These are phyloP conservation scores for Acanthamoeba royreba DNA, from an alignment of 208 protist species.

Conservation along the genomic window DNA sequence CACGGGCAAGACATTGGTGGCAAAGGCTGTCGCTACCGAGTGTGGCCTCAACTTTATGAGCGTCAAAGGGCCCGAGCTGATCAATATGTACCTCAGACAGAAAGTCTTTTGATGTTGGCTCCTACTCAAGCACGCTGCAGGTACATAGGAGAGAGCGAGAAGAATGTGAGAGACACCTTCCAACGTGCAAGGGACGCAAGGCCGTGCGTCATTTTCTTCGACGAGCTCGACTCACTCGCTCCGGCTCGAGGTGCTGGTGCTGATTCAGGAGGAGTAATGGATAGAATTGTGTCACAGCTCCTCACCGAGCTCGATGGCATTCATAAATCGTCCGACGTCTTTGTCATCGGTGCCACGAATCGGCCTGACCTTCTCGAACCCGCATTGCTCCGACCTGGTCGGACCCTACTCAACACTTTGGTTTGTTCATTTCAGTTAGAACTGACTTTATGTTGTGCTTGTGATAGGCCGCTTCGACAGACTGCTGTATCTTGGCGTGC, in stretches of 20 bases:
- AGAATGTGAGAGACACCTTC: slow-evolving; percentile 82
- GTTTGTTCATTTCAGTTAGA: too few species aligned
- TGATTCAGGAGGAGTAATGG: slow-evolving; percentile 79
- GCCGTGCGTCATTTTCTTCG: slow-evolving; percentile 86
- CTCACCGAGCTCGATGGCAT: slow-evolving; percentile 83
- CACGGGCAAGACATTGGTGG: slow-evolving; percentile 79
- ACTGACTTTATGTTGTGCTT: too few species aligned
- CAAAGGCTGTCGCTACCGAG: slow-evolving; percentile 79
- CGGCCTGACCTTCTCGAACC: slow-evolving; percentile 78
- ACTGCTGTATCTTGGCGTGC: slow-evolving; percentile 72
- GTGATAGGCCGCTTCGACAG: slow-evolving; percentile 62
- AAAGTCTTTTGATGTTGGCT: not conserved
- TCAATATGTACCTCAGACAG: slow-evolving; percentile 82
- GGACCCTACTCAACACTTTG: too few species aligned
- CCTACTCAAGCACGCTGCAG: not conserved
- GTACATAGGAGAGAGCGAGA: slow-evolving; percentile 83
- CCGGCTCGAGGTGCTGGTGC: slow-evolving; percentile 72
- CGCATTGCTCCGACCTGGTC: slow-evolving; percentile 75
- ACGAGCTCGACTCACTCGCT: slow-evolving; percentile 83
- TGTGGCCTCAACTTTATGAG: slow-evolving; percentile 73
- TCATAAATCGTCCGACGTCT: slow-evolving; percentile 57
- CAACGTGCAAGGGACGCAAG: slow-evolving; percentile 62
- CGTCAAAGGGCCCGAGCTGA: slow-evolving; percentile 80
- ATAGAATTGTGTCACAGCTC: slow-evolving; percentile 82
- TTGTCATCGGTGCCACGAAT: slow-evolving; percentile 83